phyloP scores from a whole-genome alignment of 306 rosid genomes.

The Canavalia ensiformis region DNA sequence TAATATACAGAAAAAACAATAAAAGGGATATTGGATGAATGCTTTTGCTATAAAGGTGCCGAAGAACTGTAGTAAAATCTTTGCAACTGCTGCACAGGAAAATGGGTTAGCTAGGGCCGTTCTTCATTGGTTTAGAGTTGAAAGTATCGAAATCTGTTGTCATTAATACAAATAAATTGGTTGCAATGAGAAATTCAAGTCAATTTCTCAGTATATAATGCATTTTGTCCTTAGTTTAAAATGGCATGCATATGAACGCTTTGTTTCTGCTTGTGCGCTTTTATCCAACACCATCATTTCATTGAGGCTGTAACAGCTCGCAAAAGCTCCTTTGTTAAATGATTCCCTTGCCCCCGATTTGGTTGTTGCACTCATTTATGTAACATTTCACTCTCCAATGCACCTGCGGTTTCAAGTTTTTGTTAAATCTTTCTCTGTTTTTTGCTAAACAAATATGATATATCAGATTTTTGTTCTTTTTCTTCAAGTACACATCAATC shows the following conservation, averaged over 20 bases:
- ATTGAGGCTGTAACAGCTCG: neutral
- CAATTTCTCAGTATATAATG: too few relatives aligned
- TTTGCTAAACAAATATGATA: neutral
- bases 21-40: too few relatives aligned
- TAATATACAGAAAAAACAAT: too few relatives aligned
- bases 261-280: neutral
- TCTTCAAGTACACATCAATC: neutral
- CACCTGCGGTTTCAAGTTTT: neutral
- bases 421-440: neutral
- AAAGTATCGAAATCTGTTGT: too few relatives aligned
- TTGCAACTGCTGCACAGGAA: too few relatives aligned
- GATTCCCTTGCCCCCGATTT: constrained; percentile 21
- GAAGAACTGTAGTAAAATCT: too few relatives aligned
- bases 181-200: too few relatives aligned
- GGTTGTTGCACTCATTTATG: constrained; percentile 47
- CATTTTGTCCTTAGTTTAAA: too few relatives aligned
- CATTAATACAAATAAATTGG: too few relatives aligned
- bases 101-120: too few relatives aligned
- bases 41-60: too few relatives aligned
- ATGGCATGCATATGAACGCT: neutral
- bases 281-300: constrained; percentile 42
- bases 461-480: neutral
- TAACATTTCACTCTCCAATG: constrained; percentile 7
- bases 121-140: too few relatives aligned
- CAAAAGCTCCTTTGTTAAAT: constrained; percentile 4